These are phyloP conservation scores for Elaeagnus macrophylla DNA, from an alignment of 306 rosid species.

Conservation along the genomic window DNA sequence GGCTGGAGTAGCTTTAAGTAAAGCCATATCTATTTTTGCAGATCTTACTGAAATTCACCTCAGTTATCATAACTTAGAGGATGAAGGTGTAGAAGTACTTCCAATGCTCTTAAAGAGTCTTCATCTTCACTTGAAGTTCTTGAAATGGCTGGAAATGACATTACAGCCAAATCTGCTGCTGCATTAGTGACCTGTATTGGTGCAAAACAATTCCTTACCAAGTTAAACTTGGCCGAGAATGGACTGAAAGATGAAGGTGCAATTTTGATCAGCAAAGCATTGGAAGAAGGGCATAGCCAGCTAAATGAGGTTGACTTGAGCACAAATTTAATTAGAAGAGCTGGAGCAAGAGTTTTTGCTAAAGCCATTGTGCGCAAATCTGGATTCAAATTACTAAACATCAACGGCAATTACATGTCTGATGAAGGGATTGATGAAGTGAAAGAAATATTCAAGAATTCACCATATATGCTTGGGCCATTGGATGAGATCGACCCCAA, in stretches of 20 bases:
- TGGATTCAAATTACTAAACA: slow-evolving; percentile 63
- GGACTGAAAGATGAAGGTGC: slow-evolving; percentile 87
- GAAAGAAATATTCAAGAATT: slow-evolving; percentile 44
- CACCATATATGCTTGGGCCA: slow-evolving; percentile 51
- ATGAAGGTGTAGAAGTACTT: slow-evolving; percentile 62
- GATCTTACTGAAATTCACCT: slow-evolving; percentile 68
- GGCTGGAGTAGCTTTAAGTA: slow-evolving; percentile 69
- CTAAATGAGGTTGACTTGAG: slow-evolving; percentile 70
- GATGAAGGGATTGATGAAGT: slow-evolving; percentile 73
- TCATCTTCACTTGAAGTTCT: slow-evolving; percentile 66
- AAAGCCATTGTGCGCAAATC: slow-evolving; percentile 58
- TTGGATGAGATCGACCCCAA: slow-evolving; percentile 89
- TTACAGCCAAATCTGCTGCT: slow-evolving; percentile 49
- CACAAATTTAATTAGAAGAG: slow-evolving; percentile 53
- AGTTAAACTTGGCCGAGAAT: slow-evolving; percentile 62
- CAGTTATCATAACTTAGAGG: slow-evolving; percentile 79
- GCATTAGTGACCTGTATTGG: slow-evolving; percentile 58
- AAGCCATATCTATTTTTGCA: slow-evolving; percentile 39
- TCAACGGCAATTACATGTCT: slow-evolving; percentile 60
- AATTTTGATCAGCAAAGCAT: slow-evolving; percentile 48
- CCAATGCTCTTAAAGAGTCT: slow-evolving; percentile 57
- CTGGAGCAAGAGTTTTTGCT: slow-evolving; percentile 74
- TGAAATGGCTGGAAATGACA: slow-evolving; percentile 82
- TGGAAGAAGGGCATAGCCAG: slow-evolving; percentile 56
- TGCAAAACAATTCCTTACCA: slow-evolving; percentile 55